Conservation (phyloP, 2,329 filamentous ascomycete species). For the Madurella mycetomatis region DNA sequence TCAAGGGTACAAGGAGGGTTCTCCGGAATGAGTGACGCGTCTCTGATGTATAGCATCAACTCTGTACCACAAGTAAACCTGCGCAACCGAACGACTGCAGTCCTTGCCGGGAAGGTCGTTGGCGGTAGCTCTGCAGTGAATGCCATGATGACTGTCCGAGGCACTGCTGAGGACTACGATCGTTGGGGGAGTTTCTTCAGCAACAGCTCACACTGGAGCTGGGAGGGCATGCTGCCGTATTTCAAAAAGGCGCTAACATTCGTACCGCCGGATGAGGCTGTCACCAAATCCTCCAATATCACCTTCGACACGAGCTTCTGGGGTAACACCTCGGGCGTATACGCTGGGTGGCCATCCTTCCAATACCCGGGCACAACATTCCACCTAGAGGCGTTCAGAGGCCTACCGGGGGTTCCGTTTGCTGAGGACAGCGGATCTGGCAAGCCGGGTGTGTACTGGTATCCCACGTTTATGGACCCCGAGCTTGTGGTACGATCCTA, state of each 20-base stretch:
- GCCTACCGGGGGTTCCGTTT: slow-evolving; percentile 38
- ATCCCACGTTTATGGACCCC: slow-evolving; percentile 40
- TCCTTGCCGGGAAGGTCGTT: slow-evolving; percentile 29
- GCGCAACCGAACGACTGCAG: slow-evolving; percentile 23
- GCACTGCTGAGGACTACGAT: slow-evolving; percentile 21
- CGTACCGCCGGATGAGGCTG: slow-evolving; percentile 16
- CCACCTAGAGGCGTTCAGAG: slow-evolving; percentile 35
- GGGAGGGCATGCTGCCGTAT: slow-evolving; percentile 22
- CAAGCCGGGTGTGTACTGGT: slow-evolving; percentile 39
- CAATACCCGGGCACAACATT: slow-evolving; percentile 34
- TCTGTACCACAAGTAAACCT: slow-evolving; percentile 30
- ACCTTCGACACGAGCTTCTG: slow-evolving; percentile 30
- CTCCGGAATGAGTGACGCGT: slow-evolving; percentile 18
- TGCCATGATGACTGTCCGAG: slow-evolving; percentile 24
- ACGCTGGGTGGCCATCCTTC: slow-evolving; percentile 36
- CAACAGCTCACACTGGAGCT: slow-evolving; percentile 24
- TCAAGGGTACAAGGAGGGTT: slow-evolving; percentile 21
- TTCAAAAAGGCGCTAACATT: slow-evolving; percentile 22
- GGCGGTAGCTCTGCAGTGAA: slow-evolving; percentile 31
- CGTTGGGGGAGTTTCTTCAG: slow-evolving; percentile 23
- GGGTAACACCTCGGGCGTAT: slow-evolving; percentile 35
- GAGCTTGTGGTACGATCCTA: slow-evolving; percentile 35
- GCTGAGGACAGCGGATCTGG: slow-evolving; percentile 38
- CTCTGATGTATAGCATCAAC: slow-evolving; percentile 26
- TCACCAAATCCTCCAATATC: slow-evolving; percentile 16